These are phyloP conservation scores for Gryganskiella cystojenkinii DNA, from an alignment of 192 early-diverging fungal genomes.

Conservation along the genomic window DNA sequence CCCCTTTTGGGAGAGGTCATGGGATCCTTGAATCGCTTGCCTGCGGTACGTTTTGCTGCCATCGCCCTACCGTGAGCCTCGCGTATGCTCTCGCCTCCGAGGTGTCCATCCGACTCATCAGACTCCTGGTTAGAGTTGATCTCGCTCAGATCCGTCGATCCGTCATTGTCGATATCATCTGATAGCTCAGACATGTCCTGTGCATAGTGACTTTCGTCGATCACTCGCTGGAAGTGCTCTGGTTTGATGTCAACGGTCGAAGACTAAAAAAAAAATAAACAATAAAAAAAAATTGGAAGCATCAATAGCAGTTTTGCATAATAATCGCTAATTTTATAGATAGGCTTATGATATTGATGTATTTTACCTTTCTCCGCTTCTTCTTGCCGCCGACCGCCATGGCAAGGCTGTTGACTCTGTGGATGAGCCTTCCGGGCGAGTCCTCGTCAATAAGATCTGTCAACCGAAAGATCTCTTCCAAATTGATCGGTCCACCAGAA, in stretches of 20 bases:
- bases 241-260: conserved; percentile 25
- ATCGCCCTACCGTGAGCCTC: conserved; percentile 8
- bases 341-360: not conserved
- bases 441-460: conserved; percentile 44
- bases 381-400: conserved; percentile 43
- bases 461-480: conserved; percentile 47
- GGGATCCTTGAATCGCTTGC: conserved; percentile 29
- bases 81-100: conserved; percentile 13
- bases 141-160: conserved; percentile 15
- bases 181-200: conserved; percentile 29
- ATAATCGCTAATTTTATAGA: not conserved
- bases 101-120: conserved; percentile 5
- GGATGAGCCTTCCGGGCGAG: conserved; percentile 34
- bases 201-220: conserved; percentile 19
- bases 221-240: conserved; percentile 9
- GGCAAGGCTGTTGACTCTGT: conserved; percentile 31
- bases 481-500: conserved; percentile 40
- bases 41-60: conserved; percentile 16
- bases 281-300: not conserved
- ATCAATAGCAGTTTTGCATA: not conserved
- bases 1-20: not conserved
- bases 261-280: conserved; percentile 9
- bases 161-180: conserved; percentile 15
- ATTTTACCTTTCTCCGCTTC: conserved; percentile 40
- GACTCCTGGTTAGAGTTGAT: conserved; percentile 19